Conservation (phyloP, 176 grass and related monocot genomes). For the Aechmea fasciata region DNA sequence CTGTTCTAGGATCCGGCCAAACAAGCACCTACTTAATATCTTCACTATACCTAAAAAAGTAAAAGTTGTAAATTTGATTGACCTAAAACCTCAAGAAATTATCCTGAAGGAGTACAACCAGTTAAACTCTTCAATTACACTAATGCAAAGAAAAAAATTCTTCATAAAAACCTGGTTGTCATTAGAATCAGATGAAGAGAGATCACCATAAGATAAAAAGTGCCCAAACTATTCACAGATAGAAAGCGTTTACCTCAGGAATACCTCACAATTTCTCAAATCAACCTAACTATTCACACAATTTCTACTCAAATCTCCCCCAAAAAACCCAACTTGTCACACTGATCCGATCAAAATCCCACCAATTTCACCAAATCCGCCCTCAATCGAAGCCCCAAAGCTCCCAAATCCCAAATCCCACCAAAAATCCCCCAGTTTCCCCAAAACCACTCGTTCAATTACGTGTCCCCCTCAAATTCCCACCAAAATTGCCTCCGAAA, state of each 20-base stretch:
- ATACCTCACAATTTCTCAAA: neutral
- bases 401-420: neutral
- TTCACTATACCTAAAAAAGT: neutral
- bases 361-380: neutral
- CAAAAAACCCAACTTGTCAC: neutral
- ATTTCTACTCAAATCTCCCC: neutral
- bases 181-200: neutral
- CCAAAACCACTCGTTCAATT: neutral
- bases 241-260: neutral
- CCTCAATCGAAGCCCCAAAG: neutral
- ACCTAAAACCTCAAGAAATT: neutral
- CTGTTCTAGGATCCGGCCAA: too few species aligned
- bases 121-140: neutral
- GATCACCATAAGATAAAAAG: neutral
- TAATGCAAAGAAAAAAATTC: neutral
- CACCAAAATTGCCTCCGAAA: neutral
- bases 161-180: neutral
- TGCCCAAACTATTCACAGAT: neutral
- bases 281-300: neutral
- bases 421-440: neutral
- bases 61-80: neutral
- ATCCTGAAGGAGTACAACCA: neutral
- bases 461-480: too few species aligned
- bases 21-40: neutral
- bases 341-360: neutral